A percentile compares a stretch with the other conserved stretches of the same genome.
Conservation (phyloP, 2,329 filamentous ascomycete genomes). For the Sporothrix protearum region DNA sequence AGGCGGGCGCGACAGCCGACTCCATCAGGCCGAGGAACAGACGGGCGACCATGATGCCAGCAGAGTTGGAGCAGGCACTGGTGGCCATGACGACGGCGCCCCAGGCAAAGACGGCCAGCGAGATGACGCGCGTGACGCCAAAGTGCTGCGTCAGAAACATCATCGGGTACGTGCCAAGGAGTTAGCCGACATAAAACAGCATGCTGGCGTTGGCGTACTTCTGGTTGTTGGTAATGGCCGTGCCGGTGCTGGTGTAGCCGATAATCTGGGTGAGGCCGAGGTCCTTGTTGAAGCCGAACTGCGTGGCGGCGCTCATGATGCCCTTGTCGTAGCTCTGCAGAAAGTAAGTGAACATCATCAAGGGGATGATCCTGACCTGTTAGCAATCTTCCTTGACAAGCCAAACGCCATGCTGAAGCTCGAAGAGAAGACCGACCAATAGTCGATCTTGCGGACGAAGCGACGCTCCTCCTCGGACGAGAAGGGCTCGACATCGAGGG, state of each 20-base stretch:
- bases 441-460: conserved; percentile 16
- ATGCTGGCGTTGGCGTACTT: conserved; percentile 17
- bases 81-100: conserved; percentile 4
- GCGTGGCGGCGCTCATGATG: conserved; percentile 17
- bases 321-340: conserved; percentile 21
- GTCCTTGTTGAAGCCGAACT: conserved; percentile 12
- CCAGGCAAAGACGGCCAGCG: conserved; percentile 6
- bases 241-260: background rate
- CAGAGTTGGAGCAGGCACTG: conserved; percentile 16
- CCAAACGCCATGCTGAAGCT: too few species aligned
- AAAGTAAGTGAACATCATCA: conserved; percentile 19
- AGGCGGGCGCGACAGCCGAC: conserved; percentile 13
- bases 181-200: conserved; percentile 18
- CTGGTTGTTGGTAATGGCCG: conserved; percentile 8
- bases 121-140: conserved; percentile 5
- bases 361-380: background rate
- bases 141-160: conserved; percentile 16
- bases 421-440: background rate
- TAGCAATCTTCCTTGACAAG: background rate
- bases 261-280: conserved; percentile 11
- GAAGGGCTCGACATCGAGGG: background rate
- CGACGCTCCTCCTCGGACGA: conserved; percentile 1
- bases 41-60: conserved; percentile 15
- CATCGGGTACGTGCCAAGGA: conserved; percentile 17
- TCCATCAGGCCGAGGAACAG: conserved; percentile 18